These are phyloP conservation scores for Acidomyces sp. DNA, from an alignment of 495 filamentous ascomycete genomes.

Conservation along the genomic window DNA sequence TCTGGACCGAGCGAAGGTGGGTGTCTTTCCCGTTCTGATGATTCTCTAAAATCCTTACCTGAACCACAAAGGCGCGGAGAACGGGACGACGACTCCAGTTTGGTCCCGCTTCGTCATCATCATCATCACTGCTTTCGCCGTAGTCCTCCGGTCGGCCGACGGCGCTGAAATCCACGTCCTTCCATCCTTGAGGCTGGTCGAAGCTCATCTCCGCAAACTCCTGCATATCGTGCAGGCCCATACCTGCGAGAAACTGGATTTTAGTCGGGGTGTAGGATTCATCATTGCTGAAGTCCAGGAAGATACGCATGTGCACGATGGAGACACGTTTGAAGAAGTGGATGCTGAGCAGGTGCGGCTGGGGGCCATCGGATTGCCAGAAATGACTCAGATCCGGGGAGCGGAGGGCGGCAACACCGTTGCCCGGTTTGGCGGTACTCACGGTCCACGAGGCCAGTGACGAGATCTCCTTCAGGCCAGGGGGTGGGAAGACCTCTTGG, in stretches of 20 bases:
- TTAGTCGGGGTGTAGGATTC: constrained; percentile 96
- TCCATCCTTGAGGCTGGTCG: constrained; percentile 76
- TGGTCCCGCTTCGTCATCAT: constrained; percentile 13
- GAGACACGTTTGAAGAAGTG: constrained; percentile 91
- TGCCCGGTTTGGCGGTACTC: constrained; percentile 80
- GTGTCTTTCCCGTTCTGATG: constrained; percentile 99
- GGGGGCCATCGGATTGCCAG: constrained; percentile 97
- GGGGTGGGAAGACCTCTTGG: constrained; percentile 14
- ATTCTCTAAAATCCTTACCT: constrained; percentile 81
- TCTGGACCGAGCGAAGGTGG: constrained; percentile 83
- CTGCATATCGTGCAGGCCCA: constrained; percentile 71
- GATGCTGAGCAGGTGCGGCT: constrained; percentile 84
- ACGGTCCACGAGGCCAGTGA: constrained; percentile 90
- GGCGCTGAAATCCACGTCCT: constrained; percentile 63
- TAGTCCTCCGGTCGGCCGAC: constrained; percentile 40
- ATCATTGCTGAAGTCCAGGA: constrained; percentile 79
- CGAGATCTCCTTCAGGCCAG: constrained; percentile 54
- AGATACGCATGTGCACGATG: constrained; percentile 70
- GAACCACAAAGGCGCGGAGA: constrained; percentile 71
- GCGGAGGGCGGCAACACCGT: constrained; percentile 72
- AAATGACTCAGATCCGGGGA: constrained; percentile 65
- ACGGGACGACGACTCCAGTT: constrained; percentile 33
- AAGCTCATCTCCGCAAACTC: constrained; percentile 69
- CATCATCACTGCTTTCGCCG: constrained; percentile 25
- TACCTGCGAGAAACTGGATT: constrained; percentile 74